Percentiles rank a stretch among this genome's conserved stretches.
Evolutionary conservation across 441 rosid species (phyloP).

Genomic region (Gossypium trilobum): DNA sequence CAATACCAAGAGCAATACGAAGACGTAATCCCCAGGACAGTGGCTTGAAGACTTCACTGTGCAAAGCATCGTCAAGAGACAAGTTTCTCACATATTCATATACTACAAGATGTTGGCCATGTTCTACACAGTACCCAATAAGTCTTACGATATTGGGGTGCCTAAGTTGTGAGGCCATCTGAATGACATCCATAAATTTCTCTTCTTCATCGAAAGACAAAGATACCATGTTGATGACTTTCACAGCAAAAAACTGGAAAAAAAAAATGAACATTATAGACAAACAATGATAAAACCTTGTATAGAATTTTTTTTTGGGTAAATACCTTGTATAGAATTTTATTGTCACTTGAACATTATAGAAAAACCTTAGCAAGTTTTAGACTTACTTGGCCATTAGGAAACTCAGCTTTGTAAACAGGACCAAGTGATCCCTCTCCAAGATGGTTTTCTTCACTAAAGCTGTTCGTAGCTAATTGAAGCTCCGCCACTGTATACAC

Average conservation of each 20-base stretch:
- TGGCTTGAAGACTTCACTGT: constrained; percentile 50
- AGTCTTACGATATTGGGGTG: constrained; percentile 80
- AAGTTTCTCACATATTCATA: constrained; percentile 62
- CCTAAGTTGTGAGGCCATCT: constrained; percentile 54
- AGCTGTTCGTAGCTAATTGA: constrained; percentile 64
- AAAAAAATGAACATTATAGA: neutral
- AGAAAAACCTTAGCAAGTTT: neutral
- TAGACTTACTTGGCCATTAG: constrained; percentile 57
- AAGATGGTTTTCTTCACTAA: constrained; percentile 65
- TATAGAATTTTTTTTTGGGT: constrained; percentile 9
- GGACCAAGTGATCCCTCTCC: constrained; percentile 90
- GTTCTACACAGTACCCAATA: constrained; percentile 76
- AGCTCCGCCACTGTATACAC: constrained; percentile 62
- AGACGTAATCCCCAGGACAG: constrained; percentile 78
- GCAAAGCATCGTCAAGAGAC: constrained; percentile 66
- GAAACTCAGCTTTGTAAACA: constrained; percentile 73
- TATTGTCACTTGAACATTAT: constrained; percentile 5
- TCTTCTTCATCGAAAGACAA: constrained; percentile 81
- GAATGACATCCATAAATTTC: constrained; percentile 59
- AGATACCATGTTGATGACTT: constrained; percentile 55
- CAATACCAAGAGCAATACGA: constrained; percentile 69
- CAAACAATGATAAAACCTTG: neutral
- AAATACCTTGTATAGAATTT: neutral
- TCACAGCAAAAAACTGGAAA: constrained; percentile 63
- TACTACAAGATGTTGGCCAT: constrained; percentile 72